Base-by-base conservation (phyloP, 371 early-diverging fungal genomes). In the Batkoa obscura region DNA sequence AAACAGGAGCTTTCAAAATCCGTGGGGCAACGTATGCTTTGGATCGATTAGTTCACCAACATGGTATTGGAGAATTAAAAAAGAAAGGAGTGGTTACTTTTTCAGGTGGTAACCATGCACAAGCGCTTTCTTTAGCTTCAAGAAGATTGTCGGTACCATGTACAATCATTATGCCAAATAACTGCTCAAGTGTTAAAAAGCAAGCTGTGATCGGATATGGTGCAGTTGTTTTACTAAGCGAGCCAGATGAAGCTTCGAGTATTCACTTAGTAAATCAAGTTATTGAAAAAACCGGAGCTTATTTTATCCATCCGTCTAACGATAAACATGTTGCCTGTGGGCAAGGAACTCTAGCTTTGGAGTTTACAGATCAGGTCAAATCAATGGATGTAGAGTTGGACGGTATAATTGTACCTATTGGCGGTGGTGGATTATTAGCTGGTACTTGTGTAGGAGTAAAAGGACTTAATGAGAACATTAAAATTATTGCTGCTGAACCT, bases 311-410 rank as follows among this genome's bases (percentile, higher is more conserved):
- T 5, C 93, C 96, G 2, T 96, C 83, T 66, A 94, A 94, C 62
- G 90, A 94, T 61, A 92, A 94, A 1, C 82, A 85, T 64, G 90
- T 94, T 33, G 94, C 94, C 68, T 93, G 94, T 17, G 94, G 96
- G 4, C 96, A 96, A 68, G 96, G 96, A 33, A 96, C 96, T 5
- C 79, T 90, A 50, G 94, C 80, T 35, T 75, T 93, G 62, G 96
- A 96, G 72, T 43, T 72, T 36, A 62, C 66, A 2, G 75, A 83
- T 48, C 79, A 80, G 58, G 62, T 64, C 1, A 38, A 41, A n/a
- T 50, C 60, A 4, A 61, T 64, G 34, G 60, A 60, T 1, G 47
- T 33, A 2, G 46, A 43, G 15, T 81, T 92, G 56, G 78, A 86
- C 32, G 84, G 86, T 46, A 81, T 95, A 60, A 94, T 90, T 64